Evolutionary conservation across 2,329 filamentous ascomycete species (phyloP), one percentile per base, ranked within the genome.

Genomic region (Fusarium algeriense): DNA sequence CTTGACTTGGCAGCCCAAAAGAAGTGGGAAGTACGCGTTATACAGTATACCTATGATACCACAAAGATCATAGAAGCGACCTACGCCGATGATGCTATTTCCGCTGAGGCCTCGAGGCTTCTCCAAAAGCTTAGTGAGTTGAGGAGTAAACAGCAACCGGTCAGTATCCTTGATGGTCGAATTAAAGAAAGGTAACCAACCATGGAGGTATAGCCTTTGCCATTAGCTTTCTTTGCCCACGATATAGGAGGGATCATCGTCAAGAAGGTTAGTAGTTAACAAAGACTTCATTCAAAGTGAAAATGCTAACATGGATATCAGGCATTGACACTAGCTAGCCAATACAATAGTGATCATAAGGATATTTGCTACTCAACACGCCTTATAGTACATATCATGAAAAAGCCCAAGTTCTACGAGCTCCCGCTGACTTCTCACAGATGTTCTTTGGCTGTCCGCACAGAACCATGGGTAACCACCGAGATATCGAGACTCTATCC

Each of bases 381-480:
- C 4, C 35, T 53, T 5, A 4, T 53, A 13, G 49, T 32, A 57
- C 13, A n/a, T 6, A n/a, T 2, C 6, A 19, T 26, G 6, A 26
- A 30, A 30, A 8, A 19, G 1, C 6, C 14, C 35, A 2, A 5
- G 8, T 13, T n/a, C 7, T 11, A 4, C 7, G 5, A 35, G 1
- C 5, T 9, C 26, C 12, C 1, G 17, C 43, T 48, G 1, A 35
- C 17, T 3, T 15, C 2, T 7, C 8, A 1, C 20, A 66, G 59
- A n/a, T 64, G 17, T 66, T 66, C 10, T 44, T 64, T 1, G 59
- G 63, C 17, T 64, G 59, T 32, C 63, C 63, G 2, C 59, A 66
- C 19, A 45, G 60, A 15, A 19, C 43, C 4, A 44, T 52, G 0
- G 37, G 15, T 28, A 35, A n/a, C 7, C 28, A 9, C 14, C 63